phyloP scores from a whole-genome alignment of 2,329 filamentous ascomycete species.

The Diaporthe destruens region DNA sequence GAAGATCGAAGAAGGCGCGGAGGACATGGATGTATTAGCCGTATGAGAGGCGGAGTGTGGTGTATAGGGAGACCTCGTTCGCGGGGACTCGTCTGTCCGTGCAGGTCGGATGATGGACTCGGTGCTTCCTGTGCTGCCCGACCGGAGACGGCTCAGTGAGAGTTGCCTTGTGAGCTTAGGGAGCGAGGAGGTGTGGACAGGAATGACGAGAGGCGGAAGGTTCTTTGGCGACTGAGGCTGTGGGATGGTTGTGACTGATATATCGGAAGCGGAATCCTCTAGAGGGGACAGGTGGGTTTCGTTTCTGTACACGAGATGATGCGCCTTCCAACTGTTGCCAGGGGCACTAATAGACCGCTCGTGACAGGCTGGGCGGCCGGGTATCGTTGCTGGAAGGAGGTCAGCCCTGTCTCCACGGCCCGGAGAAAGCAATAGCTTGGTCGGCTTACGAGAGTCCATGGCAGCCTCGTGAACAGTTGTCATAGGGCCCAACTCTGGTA shows the following conservation, averaged over 20 bases:
- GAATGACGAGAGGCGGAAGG: slow-evolving; percentile 70
- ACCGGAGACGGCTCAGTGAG: slow-evolving; percentile 60
- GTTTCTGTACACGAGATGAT: slow-evolving; percentile 51
- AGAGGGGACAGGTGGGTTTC: slow-evolving; percentile 26
- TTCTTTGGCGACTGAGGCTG: slow-evolving; percentile 65
- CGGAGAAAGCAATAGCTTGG: slow-evolving; percentile 31
- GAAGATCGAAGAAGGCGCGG: slow-evolving; percentile 47
- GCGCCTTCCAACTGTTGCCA: slow-evolving; percentile 61
- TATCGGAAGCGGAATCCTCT: slow-evolving; percentile 11
- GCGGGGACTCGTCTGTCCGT: slow-evolving; percentile 62
- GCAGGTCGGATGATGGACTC: slow-evolving; percentile 57
- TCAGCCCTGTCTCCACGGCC: slow-evolving; percentile 42
- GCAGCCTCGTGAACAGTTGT: slow-evolving; percentile 75
- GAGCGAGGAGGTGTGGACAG: slow-evolving; percentile 52
- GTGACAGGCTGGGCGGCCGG: slow-evolving; percentile 72
- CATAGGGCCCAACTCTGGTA: slow-evolving; percentile 75
- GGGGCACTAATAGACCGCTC: slow-evolving; percentile 75
- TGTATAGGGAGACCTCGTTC: slow-evolving; percentile 59
- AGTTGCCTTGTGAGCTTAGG: slow-evolving; percentile 53
- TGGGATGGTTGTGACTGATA: slow-evolving; percentile 46
- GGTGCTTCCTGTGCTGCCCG: slow-evolving; percentile 55
- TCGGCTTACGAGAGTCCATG: slow-evolving; percentile 77
- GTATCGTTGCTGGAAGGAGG: slow-evolving; percentile 70
- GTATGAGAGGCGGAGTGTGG: slow-evolving; percentile 58
- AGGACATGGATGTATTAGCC: slow-evolving; percentile 59